Percentiles rank a stretch among this genome's conserved stretches.
These are phyloP conservation scores for Quercus glauca DNA, from an alignment of 306 rosid species.

Conservation along the genomic window DNA sequence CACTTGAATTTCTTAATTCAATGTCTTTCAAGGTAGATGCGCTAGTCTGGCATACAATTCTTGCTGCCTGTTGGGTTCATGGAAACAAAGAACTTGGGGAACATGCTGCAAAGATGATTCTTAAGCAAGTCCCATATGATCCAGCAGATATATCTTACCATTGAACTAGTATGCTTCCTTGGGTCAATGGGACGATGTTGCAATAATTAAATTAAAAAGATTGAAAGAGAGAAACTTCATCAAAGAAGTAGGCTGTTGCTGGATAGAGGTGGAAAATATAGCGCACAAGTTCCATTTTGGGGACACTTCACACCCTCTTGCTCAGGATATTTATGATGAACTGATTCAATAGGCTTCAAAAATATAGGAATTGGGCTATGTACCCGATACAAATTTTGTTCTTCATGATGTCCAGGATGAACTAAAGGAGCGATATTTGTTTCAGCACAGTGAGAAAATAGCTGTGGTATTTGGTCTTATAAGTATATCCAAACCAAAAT, in stretches of 20 bases:
- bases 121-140: slow-evolving; percentile 53
- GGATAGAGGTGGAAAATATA: slow-evolving; percentile 58
- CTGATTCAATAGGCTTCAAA: slow-evolving; percentile 37
- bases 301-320: slow-evolving; percentile 56
- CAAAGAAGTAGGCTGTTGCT: slow-evolving; percentile 51
- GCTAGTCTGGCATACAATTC: slow-evolving; percentile 63
- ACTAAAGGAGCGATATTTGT: slow-evolving; percentile 35
- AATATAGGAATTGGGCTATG: slow-evolving; percentile 53
- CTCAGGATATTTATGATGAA: slow-evolving; percentile 48
- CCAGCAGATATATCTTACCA: slow-evolving; percentile 48
- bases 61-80: slow-evolving; percentile 57
- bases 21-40: slow-evolving; percentile 58
- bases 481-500: slow-evolving; percentile 37
- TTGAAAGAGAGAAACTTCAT: slow-evolving; percentile 43
- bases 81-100: slow-evolving; percentile 53
- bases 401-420: slow-evolving; percentile 70
- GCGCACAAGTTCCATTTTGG: slow-evolving; percentile 59
- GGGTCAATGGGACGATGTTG: slow-evolving; percentile 52
- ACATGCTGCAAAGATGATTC: slow-evolving; percentile 59
- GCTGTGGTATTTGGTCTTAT: slow-evolving; percentile 65
- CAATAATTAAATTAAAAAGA: slow-evolving; percentile 45
- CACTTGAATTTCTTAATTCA: slow-evolving; percentile 41
- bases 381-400: slow-evolving; percentile 53
- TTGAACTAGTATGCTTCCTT: slow-evolving; percentile 58
- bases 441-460: slow-evolving; percentile 46